Evolutionary conservation across 148 eudicot genomes (phyloP).

Genomic region (Persicaria tinctoria): DNA sequence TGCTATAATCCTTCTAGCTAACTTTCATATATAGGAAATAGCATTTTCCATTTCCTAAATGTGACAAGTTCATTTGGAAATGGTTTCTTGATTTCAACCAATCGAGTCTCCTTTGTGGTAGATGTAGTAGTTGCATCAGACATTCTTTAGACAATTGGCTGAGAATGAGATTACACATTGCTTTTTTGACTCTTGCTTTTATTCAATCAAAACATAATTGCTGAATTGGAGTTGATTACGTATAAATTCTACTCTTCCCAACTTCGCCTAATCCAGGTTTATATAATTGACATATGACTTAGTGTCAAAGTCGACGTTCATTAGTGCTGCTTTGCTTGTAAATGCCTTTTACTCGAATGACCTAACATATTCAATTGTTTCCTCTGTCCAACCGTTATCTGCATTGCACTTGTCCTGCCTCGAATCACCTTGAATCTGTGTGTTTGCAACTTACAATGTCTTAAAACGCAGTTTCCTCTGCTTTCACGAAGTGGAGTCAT

Average conservation of each 20-base stretch:
- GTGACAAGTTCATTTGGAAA: too few species aligned
- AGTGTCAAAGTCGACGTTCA: not conserved
- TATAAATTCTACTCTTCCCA: not conserved
- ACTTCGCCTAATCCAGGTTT: not conserved
- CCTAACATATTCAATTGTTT: not conserved
- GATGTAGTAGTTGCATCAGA: not conserved
- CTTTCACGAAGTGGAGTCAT: slow-evolving; percentile 83
- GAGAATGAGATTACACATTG: not conserved
- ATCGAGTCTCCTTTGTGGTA: not conserved
- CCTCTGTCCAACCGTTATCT: too few species aligned
- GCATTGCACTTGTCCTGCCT: too few species aligned
- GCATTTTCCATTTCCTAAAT: too few species aligned
- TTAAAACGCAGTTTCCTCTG: slow-evolving; percentile 63
- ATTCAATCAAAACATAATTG: not conserved
- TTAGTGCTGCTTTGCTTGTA: not conserved
- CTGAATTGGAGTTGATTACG: not conserved
- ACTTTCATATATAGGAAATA: too few species aligned
- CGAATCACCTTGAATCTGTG: too few species aligned
- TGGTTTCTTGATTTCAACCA: not conserved
- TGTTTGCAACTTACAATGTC: not conserved
- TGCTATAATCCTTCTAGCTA: too few species aligned
- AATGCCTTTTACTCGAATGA: not conserved
- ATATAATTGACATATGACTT: not conserved
- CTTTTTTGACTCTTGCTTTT: not conserved
- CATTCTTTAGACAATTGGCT: not conserved